Evolutionary conservation across 2,329 filamentous ascomycete genomes (phyloP).

Genomic region (Aspergillus alliaceus): DNA sequence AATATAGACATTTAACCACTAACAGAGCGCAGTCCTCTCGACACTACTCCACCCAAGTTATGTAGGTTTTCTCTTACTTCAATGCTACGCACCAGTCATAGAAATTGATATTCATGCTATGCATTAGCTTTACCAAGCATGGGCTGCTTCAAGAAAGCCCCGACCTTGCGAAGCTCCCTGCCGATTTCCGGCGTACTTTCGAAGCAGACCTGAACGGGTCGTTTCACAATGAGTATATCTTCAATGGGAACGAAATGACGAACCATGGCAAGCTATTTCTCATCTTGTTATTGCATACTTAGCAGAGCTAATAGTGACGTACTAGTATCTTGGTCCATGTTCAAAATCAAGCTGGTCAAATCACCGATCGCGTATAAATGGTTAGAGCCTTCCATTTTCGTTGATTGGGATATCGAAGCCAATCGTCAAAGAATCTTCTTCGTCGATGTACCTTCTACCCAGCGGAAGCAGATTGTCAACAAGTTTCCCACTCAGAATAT

Average conservation of each 20-base stretch:
- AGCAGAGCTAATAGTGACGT: background rate
- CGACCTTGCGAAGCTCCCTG: background rate
- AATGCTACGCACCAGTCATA: background rate
- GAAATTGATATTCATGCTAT: background rate
- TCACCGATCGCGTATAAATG: slow-evolving; percentile 15
- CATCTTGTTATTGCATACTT: background rate
- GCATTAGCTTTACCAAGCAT: background rate
- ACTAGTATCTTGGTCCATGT: slow-evolving; percentile 24
- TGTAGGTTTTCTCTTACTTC: background rate
- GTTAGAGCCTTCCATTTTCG: slow-evolving; percentile 20
- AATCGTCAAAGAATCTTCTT: slow-evolving; percentile 14
- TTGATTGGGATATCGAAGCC: slow-evolving; percentile 17
- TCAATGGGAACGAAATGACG: background rate
- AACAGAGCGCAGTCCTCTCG: background rate
- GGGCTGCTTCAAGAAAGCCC: background rate
- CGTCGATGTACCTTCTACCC: slow-evolving; percentile 3
- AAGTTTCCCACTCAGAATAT: slow-evolving; percentile 1
- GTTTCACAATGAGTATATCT: background rate
- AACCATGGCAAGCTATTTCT: background rate
- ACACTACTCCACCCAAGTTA: background rate
- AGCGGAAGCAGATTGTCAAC: background rate
- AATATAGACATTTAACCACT: background rate
- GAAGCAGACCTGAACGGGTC: background rate
- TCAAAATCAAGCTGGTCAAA: slow-evolving; percentile 22
- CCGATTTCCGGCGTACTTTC: background rate